phyloP scores from a whole-genome alignment of 805 yeast species.

The Sungouiella blattae region DNA sequence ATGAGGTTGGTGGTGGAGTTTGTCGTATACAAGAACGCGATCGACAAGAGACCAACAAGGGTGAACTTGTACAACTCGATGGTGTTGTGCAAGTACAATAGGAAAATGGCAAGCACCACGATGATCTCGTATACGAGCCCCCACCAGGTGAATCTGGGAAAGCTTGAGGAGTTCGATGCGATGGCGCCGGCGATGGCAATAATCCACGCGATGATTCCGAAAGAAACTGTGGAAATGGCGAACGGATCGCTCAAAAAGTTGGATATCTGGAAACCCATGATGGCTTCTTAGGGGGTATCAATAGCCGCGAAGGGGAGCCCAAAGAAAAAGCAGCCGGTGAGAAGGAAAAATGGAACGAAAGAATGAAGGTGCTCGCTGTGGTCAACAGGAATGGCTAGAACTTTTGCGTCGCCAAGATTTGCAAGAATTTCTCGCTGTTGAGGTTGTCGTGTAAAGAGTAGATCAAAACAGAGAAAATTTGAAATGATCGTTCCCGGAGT shows the following conservation, averaged over 20 bases:
- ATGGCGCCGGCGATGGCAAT: conserved; percentile 86
- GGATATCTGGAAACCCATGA: conserved; percentile 38
- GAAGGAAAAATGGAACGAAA: too few relatives aligned
- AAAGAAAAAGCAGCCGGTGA: too few relatives aligned
- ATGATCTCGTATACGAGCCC: conserved; percentile 78
- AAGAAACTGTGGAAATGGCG: conserved; percentile 75
- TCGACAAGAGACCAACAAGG: conserved; percentile 53
- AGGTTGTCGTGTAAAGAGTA: too few relatives aligned
- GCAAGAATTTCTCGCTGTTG: too few relatives aligned
- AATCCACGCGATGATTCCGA: conserved; percentile 78
- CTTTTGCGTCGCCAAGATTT: too few relatives aligned
- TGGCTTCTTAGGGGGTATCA: too few relatives aligned
- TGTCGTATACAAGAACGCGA: conserved; percentile 81
- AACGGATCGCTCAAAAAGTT: conserved; percentile 80
- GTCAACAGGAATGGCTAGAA: too few relatives aligned
- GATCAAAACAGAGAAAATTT: too few relatives aligned
- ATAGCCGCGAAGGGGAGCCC: too few relatives aligned
- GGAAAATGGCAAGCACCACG: conserved; percentile 47
- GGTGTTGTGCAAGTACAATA: conserved; percentile 56
- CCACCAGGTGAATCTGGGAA: conserved; percentile 96
- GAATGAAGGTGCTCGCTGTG: too few relatives aligned
- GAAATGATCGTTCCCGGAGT: too few relatives aligned
- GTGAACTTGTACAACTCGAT: conserved; percentile 66
- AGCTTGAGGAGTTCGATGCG: conserved; percentile 31
- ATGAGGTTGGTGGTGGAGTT: conserved; percentile 80